Evolutionary conservation across 179 eudicot genomes (phyloP), one percentile per base, ranked within the genome.

Genomic region (Spergularia azorica): DNA sequence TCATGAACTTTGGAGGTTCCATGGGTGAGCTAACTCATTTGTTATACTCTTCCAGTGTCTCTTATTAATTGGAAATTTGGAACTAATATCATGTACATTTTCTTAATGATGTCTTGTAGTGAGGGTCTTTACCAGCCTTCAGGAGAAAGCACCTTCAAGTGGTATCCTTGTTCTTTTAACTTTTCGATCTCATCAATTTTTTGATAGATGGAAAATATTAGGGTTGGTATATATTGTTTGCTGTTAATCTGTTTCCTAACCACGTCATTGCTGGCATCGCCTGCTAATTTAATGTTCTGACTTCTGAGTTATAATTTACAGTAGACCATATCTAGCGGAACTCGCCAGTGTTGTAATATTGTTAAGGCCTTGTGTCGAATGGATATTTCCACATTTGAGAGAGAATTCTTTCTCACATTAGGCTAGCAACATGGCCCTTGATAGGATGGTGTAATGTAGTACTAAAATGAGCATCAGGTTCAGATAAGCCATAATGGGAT

Each of bases 81-180:
- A 11, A 63, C 65, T 18, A 26, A 73, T 67, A 3, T 20, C 59
- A 64, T 73, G 66, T 26, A 2, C 8, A 68, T 8, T 56, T n/a
- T 5, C 2, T n/a, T 59, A 3, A 59, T 80, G 20, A 26, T 83
- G 70, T 79, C 61, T 71, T 88, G 84, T 83, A 95, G 98, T 91
- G 77, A 84, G 98, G 84, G 97, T 95, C 55, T 95, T 95, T 61
- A 95, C 98, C 84, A 95, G 98, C 88, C 70, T 87, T 57, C 98
- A 95, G 88, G 98, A 95, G 85, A 90, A 87, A 65, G 98, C 97
- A 72, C 98, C 98, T 52, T 84, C 84, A 73, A 95, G 88, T 82
- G 97, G 98, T 95, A 95, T 79, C 81, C 86, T 86, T 85, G 36
- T 55, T 52, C 74, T 51, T 67, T 51, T 39, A n/a, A 70, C 70